phyloP scores from a whole-genome alignment of 805 yeast genomes.

The Zygosaccharomyces gambellarensis region DNA sequence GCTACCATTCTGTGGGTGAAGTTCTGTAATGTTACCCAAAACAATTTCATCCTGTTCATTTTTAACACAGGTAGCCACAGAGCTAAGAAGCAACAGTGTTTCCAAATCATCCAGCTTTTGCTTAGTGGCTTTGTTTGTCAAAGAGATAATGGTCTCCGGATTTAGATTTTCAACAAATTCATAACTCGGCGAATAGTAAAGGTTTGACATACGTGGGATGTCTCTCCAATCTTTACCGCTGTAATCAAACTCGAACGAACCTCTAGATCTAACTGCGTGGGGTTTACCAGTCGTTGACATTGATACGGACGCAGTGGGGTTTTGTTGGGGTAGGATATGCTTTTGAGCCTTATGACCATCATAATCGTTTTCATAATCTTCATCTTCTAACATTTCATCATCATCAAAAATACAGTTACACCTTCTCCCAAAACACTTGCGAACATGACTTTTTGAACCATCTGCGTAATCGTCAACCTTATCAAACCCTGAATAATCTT shows the following conservation, averaged over 20 bases:
- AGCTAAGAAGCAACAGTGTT: conserved; percentile 22
- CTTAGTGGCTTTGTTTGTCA: conserved; percentile 20
- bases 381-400: conserved; percentile 27
- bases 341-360: conserved; percentile 20
- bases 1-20: conserved; percentile 8
- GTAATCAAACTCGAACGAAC: conserved; percentile 48
- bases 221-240: conserved; percentile 70
- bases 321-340: conserved; percentile 10
- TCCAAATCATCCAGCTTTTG: conserved; percentile 18
- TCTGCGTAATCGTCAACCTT: conserved; percentile 17
- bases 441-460: conserved; percentile 17
- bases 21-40: conserved; percentile 12
- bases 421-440: conserved; percentile 20
- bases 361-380: conserved; percentile 26
- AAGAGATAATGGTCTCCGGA: conserved; percentile 11
- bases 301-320: conserved; percentile 9
- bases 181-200: conserved; percentile 30
- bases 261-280: conserved; percentile 36
- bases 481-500: conserved; percentile 20
- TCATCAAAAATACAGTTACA: conserved; percentile 39
- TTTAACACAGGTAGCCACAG: conserved; percentile 51
- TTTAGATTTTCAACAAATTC: conserved; percentile 18
- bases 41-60: conserved; percentile 38
- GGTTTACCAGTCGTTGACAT: conserved; percentile 14
- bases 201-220: conserved; percentile 57